Conservation (phyloP, 1,284 basidiomycete species). For the Anthracocystis walkeri region DNA sequence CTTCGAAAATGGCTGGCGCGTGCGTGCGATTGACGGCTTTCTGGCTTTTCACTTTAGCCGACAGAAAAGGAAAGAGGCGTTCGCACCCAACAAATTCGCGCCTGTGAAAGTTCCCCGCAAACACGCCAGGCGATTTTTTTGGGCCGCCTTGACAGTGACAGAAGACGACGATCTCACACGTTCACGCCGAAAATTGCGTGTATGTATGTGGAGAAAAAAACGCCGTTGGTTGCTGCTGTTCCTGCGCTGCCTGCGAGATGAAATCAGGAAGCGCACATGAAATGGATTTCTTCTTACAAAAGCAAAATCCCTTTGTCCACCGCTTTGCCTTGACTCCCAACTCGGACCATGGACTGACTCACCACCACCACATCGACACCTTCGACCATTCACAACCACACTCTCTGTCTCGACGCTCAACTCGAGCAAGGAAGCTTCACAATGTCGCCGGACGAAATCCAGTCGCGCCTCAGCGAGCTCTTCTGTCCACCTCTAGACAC, state of each 20-base stretch:
- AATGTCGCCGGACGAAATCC: constrained; percentile 46
- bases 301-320: neutral
- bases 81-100: too few species aligned
- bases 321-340: neutral
- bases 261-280: too few species aligned
- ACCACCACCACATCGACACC: neutral
- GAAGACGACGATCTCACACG: too few species aligned
- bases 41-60: neutral
- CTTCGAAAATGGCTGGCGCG: constrained; percentile 8
- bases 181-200: too few species aligned
- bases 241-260: too few species aligned
- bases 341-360: neutral
- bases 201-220: too few species aligned
- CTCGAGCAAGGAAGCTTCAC: neutral
- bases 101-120: too few species aligned
- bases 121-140: too few species aligned
- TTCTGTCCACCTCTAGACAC: constrained; percentile 57
- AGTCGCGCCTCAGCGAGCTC: constrained; percentile 35
- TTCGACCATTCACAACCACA: neutral
- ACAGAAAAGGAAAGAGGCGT: too few species aligned
- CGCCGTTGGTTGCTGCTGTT: too few species aligned
- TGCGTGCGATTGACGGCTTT: constrained; percentile 10
- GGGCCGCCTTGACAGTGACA: too few species aligned
- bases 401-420: neutral
- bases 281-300: neutral